phyloP scores from a whole-genome alignment of 2,329 filamentous ascomycete genomes.

The Ophiostoma himal-ulmi region DNA sequence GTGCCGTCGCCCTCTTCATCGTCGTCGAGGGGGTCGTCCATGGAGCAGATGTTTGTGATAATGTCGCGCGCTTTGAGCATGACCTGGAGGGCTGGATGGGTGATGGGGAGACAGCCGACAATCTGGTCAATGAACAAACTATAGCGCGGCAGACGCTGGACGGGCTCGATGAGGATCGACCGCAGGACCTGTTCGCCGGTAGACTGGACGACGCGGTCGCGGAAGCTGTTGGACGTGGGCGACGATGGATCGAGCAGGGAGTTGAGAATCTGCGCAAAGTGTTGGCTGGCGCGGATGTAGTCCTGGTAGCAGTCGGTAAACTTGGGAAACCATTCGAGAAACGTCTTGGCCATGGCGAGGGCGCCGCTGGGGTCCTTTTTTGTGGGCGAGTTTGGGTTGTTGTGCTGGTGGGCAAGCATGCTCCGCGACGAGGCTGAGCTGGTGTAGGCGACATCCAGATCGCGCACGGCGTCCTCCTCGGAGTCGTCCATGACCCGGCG shows the following conservation, averaged over 20 bases:
- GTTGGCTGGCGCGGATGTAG: slow-evolving; percentile 85
- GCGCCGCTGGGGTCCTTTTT: slow-evolving; percentile 71
- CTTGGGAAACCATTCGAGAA: slow-evolving; percentile 87
- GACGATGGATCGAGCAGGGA: slow-evolving; percentile 56
- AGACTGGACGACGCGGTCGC: slow-evolving; percentile 69
- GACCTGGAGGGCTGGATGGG: slow-evolving; percentile 74
- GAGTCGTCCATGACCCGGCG: slow-evolving; percentile 73
- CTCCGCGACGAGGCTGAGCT: slow-evolving; percentile 29
- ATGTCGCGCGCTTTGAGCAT: slow-evolving; percentile 88
- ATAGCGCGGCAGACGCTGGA: slow-evolving; percentile 89
- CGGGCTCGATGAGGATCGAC: slow-evolving; percentile 90
- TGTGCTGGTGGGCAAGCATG: slow-evolving; percentile 3
- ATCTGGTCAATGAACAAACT: slow-evolving; percentile 96
- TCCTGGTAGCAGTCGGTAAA: slow-evolving; percentile 89
- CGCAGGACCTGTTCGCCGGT: slow-evolving; percentile 86
- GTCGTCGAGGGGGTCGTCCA: slow-evolving; percentile 66
- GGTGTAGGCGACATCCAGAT: slow-evolving; percentile 55
- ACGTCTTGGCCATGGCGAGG: slow-evolving; percentile 68
- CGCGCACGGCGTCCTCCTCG: slow-evolving; percentile 70
- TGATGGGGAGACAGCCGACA: slow-evolving; percentile 73
- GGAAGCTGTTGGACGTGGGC: slow-evolving; percentile 50
- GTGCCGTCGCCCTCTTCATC: slow-evolving; percentile 37
- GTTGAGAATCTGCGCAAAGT: slow-evolving; percentile 76
- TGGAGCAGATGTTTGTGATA: slow-evolving; percentile 91
- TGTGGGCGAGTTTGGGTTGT: slow-evolving; percentile 40